A percentile compares a stretch with the other conserved stretches of the same genome.
Conservation (phyloP, 2,329 filamentous ascomycete genomes). For the Blastomyces emzantsi region DNA sequence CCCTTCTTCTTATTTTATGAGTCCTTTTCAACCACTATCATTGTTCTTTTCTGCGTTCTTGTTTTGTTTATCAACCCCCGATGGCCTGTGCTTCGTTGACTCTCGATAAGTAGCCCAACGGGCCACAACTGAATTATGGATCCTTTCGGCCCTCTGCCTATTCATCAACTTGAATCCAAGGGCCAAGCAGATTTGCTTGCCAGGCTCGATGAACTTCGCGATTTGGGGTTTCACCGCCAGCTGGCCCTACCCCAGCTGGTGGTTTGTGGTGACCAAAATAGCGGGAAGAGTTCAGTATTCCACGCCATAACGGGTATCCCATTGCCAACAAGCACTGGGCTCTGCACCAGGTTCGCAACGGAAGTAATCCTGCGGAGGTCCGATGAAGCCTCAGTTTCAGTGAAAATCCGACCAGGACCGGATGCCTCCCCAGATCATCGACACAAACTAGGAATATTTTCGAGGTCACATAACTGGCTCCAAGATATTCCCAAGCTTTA, state of each 20-base stretch:
- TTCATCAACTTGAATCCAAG: constrained; percentile 16
- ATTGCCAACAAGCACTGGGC: constrained; percentile 34
- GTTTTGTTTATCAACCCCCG: neutral
- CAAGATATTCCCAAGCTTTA: constrained; percentile 21
- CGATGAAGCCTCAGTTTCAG: constrained; percentile 16
- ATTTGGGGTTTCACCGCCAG: constrained; percentile 15
- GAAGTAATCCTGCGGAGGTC: constrained; percentile 45
- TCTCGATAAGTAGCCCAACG: neutral
- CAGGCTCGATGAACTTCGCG: constrained; percentile 17
- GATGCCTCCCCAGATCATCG: constrained; percentile 18
- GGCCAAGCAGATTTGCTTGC: constrained; percentile 15
- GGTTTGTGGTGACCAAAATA: constrained; percentile 16
- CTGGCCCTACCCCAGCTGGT: constrained; percentile 16
- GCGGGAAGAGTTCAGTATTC: constrained; percentile 18
- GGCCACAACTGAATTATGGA: constrained; percentile 4
- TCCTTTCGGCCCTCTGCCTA: constrained; percentile 9
- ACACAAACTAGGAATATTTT: constrained; percentile 18
- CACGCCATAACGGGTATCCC: constrained; percentile 16
- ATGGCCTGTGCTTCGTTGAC: neutral
- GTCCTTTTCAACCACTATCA: neutral
- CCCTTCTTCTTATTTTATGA: neutral
- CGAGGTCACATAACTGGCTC: constrained; percentile 18
- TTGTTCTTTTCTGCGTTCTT: neutral
- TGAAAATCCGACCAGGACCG: constrained; percentile 21
- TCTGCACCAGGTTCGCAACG: constrained; percentile 53